These are phyloP conservation scores for Brassica incana DNA, from an alignment of 345 rosid genomes.

Conservation along the genomic window DNA sequence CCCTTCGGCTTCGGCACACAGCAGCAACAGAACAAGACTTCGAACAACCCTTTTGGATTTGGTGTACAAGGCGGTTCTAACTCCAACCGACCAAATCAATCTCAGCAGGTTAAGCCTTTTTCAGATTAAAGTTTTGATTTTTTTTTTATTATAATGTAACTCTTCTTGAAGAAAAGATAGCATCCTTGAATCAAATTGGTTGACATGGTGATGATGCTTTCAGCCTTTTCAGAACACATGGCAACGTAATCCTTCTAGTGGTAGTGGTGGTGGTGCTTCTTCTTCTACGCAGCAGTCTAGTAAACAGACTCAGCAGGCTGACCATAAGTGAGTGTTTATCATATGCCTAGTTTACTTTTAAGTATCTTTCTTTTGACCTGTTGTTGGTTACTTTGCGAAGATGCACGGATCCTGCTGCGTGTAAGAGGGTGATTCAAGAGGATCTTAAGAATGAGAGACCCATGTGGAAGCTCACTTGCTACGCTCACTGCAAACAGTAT, in stretches of 20 bases:
- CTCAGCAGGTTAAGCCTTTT: conserved; percentile 55
- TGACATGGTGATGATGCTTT: conserved; percentile 18
- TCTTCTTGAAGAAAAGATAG: background rate
- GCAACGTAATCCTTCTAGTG: conserved; percentile 51
- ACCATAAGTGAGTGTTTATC: conserved; percentile 56
- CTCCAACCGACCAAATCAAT: conserved; percentile 52
- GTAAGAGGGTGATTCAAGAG: conserved; percentile 61
- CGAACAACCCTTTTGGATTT: conserved; percentile 72
- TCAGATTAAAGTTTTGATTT: background rate
- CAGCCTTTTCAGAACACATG: conserved; percentile 81
- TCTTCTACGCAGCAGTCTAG: conserved; percentile 53
- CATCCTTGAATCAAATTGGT: background rate
- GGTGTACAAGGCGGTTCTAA: conserved; percentile 57
- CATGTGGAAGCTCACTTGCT: conserved; percentile 90
- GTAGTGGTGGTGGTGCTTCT: conserved; percentile 35
- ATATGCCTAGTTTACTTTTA: background rate
- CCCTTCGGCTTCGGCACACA: conserved; percentile 61
- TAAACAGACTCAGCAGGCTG: conserved; percentile 51
- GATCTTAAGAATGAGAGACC: conserved; percentile 85
- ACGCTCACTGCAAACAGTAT: conserved; percentile 76
- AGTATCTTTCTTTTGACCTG: background rate
- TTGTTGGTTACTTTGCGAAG: conserved; percentile 38
- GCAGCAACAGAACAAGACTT: conserved; percentile 47
- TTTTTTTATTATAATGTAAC: background rate
- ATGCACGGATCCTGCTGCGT: conserved; percentile 82